phyloP scores from a whole-genome alignment of 768 basidiomycete species.

The Suillus variegatus region DNA sequence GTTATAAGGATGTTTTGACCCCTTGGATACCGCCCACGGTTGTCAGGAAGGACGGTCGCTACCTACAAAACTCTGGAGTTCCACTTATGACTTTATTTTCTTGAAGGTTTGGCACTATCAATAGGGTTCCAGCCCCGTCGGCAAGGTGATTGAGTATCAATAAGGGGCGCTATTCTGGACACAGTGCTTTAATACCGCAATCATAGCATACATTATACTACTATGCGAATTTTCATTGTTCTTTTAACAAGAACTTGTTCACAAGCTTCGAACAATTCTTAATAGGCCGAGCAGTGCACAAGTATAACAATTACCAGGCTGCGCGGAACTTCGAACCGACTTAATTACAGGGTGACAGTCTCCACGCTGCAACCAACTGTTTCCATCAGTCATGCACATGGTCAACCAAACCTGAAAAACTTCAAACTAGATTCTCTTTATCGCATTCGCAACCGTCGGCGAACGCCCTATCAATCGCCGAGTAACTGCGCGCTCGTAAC shows the following conservation, averaged over 20 bases:
- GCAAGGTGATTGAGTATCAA: slow-evolving; percentile 52
- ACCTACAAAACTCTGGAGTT: slow-evolving; percentile 28
- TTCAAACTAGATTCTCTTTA: neutral
- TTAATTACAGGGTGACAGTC: slow-evolving; percentile 1
- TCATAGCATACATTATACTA: neutral
- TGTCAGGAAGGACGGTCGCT: slow-evolving; percentile 35
- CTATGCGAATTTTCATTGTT: neutral
- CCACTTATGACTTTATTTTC: slow-evolving; percentile 22
- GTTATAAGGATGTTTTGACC: slow-evolving; percentile 27
- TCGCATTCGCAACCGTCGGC: neutral
- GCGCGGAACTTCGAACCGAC: neutral
- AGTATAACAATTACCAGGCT: neutral
- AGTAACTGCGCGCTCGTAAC: neutral
- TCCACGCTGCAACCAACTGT: slow-evolving; percentile 1
- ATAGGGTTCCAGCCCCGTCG: slow-evolving; percentile 55
- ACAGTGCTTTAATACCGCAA: neutral
- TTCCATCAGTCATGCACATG: neutral
- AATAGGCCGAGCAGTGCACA: neutral
- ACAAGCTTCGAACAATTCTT: neutral
- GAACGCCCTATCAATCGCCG: neutral
- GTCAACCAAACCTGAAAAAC: neutral
- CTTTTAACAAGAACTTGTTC: neutral
- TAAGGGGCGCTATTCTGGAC: slow-evolving; percentile 2
- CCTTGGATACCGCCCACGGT: slow-evolving; percentile 41
- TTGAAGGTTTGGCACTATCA: slow-evolving; percentile 33